Evolutionary conservation across 495 filamentous ascomycete genomes (phyloP).

Genomic region (Aspergillus taichungensis): DNA sequence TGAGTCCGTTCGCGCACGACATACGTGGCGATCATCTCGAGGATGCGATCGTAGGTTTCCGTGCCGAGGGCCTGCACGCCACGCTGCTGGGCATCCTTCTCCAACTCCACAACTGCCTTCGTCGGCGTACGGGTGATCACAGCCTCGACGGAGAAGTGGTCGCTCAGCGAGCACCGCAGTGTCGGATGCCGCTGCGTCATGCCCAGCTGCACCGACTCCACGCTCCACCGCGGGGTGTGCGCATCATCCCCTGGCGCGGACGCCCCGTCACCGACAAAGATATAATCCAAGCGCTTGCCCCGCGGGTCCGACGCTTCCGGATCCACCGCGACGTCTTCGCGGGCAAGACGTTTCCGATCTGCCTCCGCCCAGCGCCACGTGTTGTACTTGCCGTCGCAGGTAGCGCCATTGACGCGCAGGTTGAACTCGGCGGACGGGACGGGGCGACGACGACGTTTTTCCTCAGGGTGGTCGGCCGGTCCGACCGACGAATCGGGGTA

Average conservation of each 20-base stretch:
- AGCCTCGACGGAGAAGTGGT: conserved; percentile 75
- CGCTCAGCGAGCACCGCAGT: conserved; percentile 74
- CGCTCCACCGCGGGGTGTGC: conserved; percentile 44
- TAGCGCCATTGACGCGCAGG: conserved; percentile 69
- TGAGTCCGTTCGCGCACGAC: conserved; percentile 58
- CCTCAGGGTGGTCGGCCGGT: conserved; percentile 53
- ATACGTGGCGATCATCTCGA: conserved; percentile 59
- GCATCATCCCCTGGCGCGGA: conserved; percentile 23
- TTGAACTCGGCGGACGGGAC: conserved; percentile 70
- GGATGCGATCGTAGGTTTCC: conserved; percentile 62
- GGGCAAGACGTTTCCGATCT: conserved; percentile 49
- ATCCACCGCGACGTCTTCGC: conserved; percentile 46
- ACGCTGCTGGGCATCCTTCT: conserved; percentile 5
- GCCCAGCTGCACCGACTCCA: conserved; percentile 58
- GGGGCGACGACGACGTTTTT: conserved; percentile 37
- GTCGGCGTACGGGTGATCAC: conserved; percentile 24
- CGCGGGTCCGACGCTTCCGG: conserved; percentile 54
- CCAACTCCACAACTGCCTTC: neutral
- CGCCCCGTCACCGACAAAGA: conserved; percentile 57
- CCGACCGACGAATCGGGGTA: conserved; percentile 76
- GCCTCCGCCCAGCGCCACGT: conserved; percentile 84
- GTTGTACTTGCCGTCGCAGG: conserved; percentile 78
- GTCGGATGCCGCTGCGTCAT: conserved; percentile 80
- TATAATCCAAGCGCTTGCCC: conserved; percentile 90
- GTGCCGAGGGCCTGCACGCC: conserved; percentile 33